These are phyloP conservation scores for Anisogramma anomala DNA, from an alignment of 2,329 filamentous ascomycete genomes.

Conservation along the genomic window DNA sequence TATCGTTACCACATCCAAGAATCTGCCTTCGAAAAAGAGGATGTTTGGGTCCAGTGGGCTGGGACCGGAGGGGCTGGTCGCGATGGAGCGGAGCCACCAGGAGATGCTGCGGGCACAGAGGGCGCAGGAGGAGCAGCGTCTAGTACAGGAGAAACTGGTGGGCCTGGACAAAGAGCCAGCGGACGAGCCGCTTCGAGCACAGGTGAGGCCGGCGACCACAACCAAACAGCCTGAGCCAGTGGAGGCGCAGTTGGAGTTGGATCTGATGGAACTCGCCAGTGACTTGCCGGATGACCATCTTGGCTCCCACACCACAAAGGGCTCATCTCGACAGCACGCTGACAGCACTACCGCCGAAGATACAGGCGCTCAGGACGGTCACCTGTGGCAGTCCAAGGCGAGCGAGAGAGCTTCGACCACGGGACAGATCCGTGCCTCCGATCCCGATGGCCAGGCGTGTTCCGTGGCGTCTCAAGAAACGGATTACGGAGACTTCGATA, in stretches of 20 bases:
- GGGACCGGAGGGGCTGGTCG: constrained; percentile 19
- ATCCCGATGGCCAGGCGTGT: background rate
- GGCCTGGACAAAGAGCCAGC: background rate
- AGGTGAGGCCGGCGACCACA: too few relatives aligned
- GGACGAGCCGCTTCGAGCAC: background rate
- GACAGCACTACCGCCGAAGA: background rate
- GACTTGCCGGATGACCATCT: background rate
- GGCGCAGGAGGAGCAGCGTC: constrained; percentile 9
- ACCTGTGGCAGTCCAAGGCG: too few relatives aligned
- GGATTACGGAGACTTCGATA: constrained; percentile 20
- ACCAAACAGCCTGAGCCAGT: too few relatives aligned
- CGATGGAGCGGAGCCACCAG: constrained; percentile 21
- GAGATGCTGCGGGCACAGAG: constrained; percentile 19
- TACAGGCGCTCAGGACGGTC: background rate
- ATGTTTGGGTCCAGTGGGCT: constrained; percentile 24
- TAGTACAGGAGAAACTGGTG: background rate
- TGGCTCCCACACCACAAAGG: background rate
- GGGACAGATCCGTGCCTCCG: too few relatives aligned
- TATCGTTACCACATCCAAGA: background rate
- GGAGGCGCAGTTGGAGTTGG: too few relatives aligned
- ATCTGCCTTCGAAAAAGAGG: constrained; percentile 20
- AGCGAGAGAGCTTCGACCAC: too few relatives aligned
- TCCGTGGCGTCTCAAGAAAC: constrained; percentile 20
- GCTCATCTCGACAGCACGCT: background rate
- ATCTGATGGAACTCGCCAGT: background rate